phyloP scores from a whole-genome alignment of 2,329 filamentous ascomycete species.

The Byssochlamys sp. region DNA sequence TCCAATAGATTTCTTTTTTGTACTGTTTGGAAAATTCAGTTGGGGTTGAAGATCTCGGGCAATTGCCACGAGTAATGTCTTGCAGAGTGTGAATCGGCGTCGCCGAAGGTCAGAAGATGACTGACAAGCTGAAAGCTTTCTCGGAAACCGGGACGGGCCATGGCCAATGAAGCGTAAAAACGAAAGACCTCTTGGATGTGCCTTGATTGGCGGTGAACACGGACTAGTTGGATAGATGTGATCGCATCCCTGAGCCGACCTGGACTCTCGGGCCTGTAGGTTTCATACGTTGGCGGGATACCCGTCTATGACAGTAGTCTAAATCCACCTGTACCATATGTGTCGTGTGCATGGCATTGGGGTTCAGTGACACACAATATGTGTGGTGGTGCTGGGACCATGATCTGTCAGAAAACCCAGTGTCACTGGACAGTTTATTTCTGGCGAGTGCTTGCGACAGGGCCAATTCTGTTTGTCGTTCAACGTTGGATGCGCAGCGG shows the following conservation, averaged over 20 bases:
- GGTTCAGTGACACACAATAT: background rate
- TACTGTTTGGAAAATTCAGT: background rate
- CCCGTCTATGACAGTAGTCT: background rate
- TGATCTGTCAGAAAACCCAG: background rate
- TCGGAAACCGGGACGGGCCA: background rate
- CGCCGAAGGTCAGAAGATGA: background rate
- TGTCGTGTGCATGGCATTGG: background rate
- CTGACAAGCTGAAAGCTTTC: background rate
- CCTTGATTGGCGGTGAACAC: background rate
- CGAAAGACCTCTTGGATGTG: background rate
- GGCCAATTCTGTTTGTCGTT: background rate
- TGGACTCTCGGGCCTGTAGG: background rate
- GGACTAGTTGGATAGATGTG: background rate
- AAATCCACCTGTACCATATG: background rate
- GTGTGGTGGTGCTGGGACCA: background rate
- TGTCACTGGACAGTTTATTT: background rate
- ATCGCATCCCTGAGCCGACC: background rate
- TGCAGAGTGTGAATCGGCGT: background rate
- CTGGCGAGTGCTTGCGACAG: background rate
- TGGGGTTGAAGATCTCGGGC: background rate
- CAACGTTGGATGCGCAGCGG: background rate
- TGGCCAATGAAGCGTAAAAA: background rate
- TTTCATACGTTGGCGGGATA: background rate
- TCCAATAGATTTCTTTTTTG: background rate
- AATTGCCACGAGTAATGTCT: background rate